phyloP scores from a whole-genome alignment of 192 early-diverging fungal species.

The Geranomyces variabilis region DNA sequence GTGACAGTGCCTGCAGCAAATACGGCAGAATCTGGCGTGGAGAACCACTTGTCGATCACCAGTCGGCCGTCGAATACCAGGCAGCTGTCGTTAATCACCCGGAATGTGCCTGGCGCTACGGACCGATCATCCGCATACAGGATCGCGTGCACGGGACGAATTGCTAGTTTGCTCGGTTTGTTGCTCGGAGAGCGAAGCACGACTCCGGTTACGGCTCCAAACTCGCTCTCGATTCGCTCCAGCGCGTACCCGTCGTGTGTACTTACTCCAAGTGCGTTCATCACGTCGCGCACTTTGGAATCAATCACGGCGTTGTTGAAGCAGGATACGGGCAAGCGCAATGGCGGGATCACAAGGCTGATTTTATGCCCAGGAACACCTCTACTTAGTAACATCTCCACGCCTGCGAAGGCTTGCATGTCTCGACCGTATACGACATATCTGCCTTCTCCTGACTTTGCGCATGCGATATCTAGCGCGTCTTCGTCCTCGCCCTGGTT shows the following conservation, averaged over 20 bases:
- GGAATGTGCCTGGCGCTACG: slow-evolving; percentile 49
- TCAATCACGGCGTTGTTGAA: slow-evolving; percentile 43
- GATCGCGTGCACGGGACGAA: slow-evolving; percentile 21
- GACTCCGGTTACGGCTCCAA: slow-evolving; percentile 8
- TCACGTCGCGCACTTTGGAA: slow-evolving; percentile 28
- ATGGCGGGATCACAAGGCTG: slow-evolving; percentile 40
- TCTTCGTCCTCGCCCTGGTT: slow-evolving; percentile 14
- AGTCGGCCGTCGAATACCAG: slow-evolving; percentile 57
- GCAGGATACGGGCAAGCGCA: slow-evolving; percentile 23
- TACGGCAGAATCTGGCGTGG: slow-evolving; percentile 57
- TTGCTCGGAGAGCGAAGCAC: slow-evolving; percentile 1
- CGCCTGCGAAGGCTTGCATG: slow-evolving; percentile 50
- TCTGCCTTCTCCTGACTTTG: background rate
- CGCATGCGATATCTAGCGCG: slow-evolving; percentile 22
- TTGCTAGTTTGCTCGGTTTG: background rate
- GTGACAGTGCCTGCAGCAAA: slow-evolving; percentile 55
- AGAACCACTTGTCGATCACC: slow-evolving; percentile 58
- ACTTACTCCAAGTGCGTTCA: background rate
- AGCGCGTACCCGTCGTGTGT: background rate
- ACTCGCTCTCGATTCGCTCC: slow-evolving; percentile 4
- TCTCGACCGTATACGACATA: slow-evolving; percentile 44
- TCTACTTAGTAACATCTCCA: slow-evolving; percentile 34
- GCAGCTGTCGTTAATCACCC: slow-evolving; percentile 53
- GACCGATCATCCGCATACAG: slow-evolving; percentile 53
- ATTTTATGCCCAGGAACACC: slow-evolving; percentile 30